Evolutionary conservation across 768 basidiomycete species (phyloP).

Genomic region (Phaffia tasmanica): DNA sequence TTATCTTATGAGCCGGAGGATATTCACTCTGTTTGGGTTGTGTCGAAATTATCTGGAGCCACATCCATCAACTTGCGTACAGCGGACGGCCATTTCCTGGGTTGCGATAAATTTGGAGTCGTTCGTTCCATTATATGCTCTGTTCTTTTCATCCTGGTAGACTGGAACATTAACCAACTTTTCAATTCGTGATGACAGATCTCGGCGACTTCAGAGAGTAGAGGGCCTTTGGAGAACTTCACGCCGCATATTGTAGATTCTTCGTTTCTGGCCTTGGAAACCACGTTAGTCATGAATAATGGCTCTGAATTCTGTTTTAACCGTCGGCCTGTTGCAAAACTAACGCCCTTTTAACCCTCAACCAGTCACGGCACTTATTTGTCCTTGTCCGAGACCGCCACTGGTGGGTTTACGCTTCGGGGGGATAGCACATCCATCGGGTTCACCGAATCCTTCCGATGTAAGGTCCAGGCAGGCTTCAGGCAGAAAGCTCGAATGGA

Average conservation of each 20-base stretch:
- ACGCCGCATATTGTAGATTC: conserved; percentile 61
- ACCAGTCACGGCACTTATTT: conserved; percentile 84
- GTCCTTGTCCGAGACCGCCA: conserved; percentile 71
- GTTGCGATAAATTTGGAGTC: conserved; percentile 72
- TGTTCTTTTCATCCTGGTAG: not conserved
- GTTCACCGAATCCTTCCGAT: conserved; percentile 74
- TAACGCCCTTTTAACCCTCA: conserved; percentile 42
- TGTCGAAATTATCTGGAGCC: conserved; percentile 72
- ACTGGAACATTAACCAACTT: not conserved
- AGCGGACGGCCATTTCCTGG: conserved; percentile 68
- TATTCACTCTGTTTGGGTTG: conserved; percentile 83
- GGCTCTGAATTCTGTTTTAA: not conserved
- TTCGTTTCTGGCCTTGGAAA: conserved; percentile 38
- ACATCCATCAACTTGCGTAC: conserved; percentile 74
- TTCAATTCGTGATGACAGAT: not conserved
- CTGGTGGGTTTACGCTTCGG: conserved; percentile 62
- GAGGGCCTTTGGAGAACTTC: conserved; percentile 92
- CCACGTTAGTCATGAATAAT: conserved; percentile 12
- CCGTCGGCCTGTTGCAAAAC: conserved; percentile 34
- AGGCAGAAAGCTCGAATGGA: conserved; percentile 71
- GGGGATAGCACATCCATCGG: conserved; percentile 79
- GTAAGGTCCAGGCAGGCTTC: conserved; percentile 81
- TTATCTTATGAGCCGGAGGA: conserved; percentile 49
- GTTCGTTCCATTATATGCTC: conserved; percentile 57
- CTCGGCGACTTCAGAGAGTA: conserved; percentile 48